Conservation (phyloP, 257 asterid genomes). For the Solanum habrochaites region DNA sequence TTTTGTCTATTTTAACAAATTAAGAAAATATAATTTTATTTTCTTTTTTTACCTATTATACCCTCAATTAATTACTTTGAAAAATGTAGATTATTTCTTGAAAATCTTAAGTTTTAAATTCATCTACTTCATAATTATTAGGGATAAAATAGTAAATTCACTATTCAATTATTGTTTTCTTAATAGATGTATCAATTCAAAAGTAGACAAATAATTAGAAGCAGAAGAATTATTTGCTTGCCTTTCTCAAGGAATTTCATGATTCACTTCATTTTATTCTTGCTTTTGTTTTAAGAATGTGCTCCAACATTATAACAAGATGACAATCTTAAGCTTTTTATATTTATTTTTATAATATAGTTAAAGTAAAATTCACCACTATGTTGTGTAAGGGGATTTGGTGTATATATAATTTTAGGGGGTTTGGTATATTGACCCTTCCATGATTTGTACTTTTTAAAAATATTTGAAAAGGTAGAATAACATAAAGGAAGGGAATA, state of each 20-base stretch:
- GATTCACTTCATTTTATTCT: neutral
- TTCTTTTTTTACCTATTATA: no score
- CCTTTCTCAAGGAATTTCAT: neutral
- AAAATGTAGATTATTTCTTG: no score
- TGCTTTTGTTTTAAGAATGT: neutral
- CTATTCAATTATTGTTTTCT: no score
- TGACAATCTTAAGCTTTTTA: neutral
- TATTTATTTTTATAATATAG: neutral
- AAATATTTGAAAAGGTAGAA: neutral
- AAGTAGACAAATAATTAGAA: no score
- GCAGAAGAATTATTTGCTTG: neutral
- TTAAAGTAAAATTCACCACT: neutral
- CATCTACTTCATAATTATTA: no score
- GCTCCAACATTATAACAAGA: neutral
- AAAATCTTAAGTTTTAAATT: no score
- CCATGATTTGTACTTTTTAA: neutral
- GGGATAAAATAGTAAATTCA: no score
- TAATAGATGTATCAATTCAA: no score
- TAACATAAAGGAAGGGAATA: neutral
- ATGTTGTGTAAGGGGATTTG: neutral
- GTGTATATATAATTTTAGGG: neutral
- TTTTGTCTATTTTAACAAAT: no score
- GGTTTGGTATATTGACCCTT: neutral
- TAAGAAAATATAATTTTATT: no score
- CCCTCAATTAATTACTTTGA: no score